These are phyloP conservation scores for Russula dissimulans DNA, from an alignment of 768 basidiomycete genomes.

Conservation along the genomic window DNA sequence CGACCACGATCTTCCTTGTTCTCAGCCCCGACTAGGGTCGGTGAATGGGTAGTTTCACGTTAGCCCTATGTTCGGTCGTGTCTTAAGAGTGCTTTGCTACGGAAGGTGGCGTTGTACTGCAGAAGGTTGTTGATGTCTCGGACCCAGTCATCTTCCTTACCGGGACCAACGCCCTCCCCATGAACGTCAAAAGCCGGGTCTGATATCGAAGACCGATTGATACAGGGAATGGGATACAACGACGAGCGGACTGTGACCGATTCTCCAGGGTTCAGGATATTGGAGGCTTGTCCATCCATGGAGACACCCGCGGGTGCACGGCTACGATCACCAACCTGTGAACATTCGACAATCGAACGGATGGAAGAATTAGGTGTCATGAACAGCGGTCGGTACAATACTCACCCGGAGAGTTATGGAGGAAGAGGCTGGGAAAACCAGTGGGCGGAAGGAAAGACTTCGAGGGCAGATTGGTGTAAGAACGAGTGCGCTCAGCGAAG, in stretches of 20 bases:
- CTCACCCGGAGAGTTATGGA: slow-evolving; percentile 65
- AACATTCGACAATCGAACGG: background rate
- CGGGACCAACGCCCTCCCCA: slow-evolving; percentile 61
- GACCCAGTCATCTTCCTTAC: slow-evolving; percentile 93
- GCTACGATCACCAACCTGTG: slow-evolving; percentile 74
- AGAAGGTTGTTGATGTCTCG: slow-evolving; percentile 90
- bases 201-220: slow-evolving; percentile 74
- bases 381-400: slow-evolving; percentile 1
- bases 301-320: slow-evolving; percentile 84
- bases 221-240: slow-evolving; percentile 85
- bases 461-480: slow-evolving; percentile 95
- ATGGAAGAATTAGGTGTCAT: background rate
- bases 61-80: slow-evolving; percentile 51
- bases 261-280: slow-evolving; percentile 75
- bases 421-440: slow-evolving; percentile 81
- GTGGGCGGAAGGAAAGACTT: slow-evolving; percentile 83
- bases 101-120: slow-evolving; percentile 91
- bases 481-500: slow-evolving; percentile 80
- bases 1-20: background rate
- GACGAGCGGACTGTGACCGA: slow-evolving; percentile 80
- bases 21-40: background rate
- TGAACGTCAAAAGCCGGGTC: slow-evolving; percentile 34
- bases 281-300: slow-evolving; percentile 86
- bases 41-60: background rate
- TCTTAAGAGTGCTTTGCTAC: slow-evolving; percentile 76